These are phyloP conservation scores for Amanita polypyramis DNA, from an alignment of 768 basidiomycete species.

Conservation along the genomic window DNA sequence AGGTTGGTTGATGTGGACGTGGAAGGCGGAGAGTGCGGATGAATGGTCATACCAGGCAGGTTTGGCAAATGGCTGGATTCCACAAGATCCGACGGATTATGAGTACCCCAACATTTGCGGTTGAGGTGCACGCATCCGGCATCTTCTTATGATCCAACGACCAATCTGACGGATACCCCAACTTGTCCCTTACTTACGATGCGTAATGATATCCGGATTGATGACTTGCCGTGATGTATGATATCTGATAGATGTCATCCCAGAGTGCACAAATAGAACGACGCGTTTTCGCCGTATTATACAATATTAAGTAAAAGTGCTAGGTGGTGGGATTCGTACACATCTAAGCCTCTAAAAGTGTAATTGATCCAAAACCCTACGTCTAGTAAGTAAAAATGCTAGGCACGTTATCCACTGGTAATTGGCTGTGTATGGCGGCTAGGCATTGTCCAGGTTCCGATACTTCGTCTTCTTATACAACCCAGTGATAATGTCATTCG, in stretches of 20 bases:
- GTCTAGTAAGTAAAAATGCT: neutral
- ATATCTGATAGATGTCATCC: neutral
- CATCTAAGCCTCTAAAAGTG: neutral
- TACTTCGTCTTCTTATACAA: constrained; percentile 41
- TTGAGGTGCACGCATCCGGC: constrained; percentile 13
- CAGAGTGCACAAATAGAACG: neutral
- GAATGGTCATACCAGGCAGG: constrained; percentile 90
- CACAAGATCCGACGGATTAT: constrained; percentile 36
- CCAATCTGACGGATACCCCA: neutral
- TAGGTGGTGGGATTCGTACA: too few species aligned
- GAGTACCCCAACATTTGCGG: constrained; percentile 58
- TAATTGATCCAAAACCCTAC: neutral
- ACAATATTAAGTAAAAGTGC: too few species aligned
- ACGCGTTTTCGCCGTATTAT: too few species aligned
- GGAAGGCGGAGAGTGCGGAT: constrained; percentile 75
- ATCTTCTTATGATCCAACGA: neutral
- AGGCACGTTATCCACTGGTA: neutral
- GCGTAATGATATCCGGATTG: neutral
- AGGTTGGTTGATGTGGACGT: constrained; percentile 79
- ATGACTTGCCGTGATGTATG: neutral
- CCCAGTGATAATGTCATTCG: constrained; percentile 69
- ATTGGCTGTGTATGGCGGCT: neutral
- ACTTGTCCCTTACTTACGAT: neutral
- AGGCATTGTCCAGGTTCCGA: neutral
- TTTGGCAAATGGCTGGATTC: constrained; percentile 77